Evolutionary conservation across 805 yeast species (phyloP).

Genomic region (Candida multigemmis): DNA sequence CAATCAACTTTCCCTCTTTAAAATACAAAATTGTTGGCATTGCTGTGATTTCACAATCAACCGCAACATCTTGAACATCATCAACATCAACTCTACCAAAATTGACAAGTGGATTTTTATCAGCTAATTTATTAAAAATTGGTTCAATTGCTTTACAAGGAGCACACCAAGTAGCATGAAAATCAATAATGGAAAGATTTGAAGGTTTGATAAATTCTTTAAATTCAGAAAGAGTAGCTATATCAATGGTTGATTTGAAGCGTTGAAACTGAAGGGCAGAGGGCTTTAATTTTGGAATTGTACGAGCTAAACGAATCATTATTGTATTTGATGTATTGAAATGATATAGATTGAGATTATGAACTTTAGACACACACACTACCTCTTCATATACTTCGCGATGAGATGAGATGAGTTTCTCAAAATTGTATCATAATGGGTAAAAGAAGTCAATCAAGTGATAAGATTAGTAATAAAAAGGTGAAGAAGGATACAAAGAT

Average conservation of each 20-base stretch:
- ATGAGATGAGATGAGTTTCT: too few species aligned
- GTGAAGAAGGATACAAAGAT: conserved; percentile 13
- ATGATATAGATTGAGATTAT: too few species aligned
- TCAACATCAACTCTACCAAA: conserved; percentile 72
- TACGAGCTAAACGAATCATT: too few species aligned
- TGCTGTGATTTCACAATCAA: conserved; percentile 53
- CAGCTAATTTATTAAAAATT: conserved; percentile 22
- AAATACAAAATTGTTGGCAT: conserved; percentile 69
- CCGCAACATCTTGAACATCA: conserved; percentile 48
- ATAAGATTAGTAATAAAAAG: conserved; percentile 4
- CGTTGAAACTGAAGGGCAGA: not conserved
- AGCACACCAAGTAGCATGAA: conserved; percentile 38
- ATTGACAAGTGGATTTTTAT: conserved; percentile 36
- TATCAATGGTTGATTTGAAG: conserved; percentile 7
- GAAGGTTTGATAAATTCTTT: conserved; percentile 11
- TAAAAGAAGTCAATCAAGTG: conserved; percentile 2
- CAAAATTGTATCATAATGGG: too few species aligned
- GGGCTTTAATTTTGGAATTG: not conserved
- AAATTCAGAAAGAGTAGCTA: conserved; percentile 17
- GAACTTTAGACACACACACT: too few species aligned
- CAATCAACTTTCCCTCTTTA: conserved; percentile 50
- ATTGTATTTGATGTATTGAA: too few species aligned
- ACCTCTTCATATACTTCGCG: too few species aligned
- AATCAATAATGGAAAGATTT: conserved; percentile 27
- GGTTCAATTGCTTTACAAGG: conserved; percentile 37